Evolutionary conservation across 176 grass and related monocot species (phyloP), one percentile per base, ranked within the genome.

Genomic region (Lolium multiflorum): DNA sequence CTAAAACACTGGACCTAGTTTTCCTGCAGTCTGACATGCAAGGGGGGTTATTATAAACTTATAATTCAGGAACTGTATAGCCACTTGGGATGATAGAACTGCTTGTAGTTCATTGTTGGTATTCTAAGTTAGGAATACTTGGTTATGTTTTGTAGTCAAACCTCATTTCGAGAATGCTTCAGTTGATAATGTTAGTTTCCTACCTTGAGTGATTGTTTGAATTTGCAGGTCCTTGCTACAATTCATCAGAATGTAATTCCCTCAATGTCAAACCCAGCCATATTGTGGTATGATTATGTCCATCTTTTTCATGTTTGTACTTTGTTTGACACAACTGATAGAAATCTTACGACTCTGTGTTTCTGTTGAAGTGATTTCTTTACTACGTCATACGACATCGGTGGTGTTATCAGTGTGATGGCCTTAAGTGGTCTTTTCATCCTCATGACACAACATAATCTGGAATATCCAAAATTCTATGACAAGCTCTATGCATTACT

Each of bases 351-450:
- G 37, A 52, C 38, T 80, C 13, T 54, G 9, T 78, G 76, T 74
- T 85, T 20, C 28, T 83, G 65, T 89, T 89, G 80, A 86, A 98
- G 96, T 90, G 93, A 98, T 89, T 98, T 98, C 89, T 96, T 98
- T 58, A 96, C 93, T 86, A 96, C 88, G 87, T 98, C 96, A 84
- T 98, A 98, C 8, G 93, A 98, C 74, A 94, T 98, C 85, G 96
- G 93, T 84, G 96, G 96, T 86, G 93, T 98, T 69, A 92, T 98
- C 79, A 96, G 96, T 90, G 93, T 98, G 47, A 96, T 98, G 96
- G 90, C 94, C 25, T 91, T 98, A 75, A 98, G 90, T 88, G 96
- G 96, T 58, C 93, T 98, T 71, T 98, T 94, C 75, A 91, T 96
- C 86, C 90, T 98, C 66, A 98, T 98, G 96, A 98, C 93, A 55